Conservation (phyloP, 1,284 basidiomycete species). For the Heterobasidion parviporum region DNA sequence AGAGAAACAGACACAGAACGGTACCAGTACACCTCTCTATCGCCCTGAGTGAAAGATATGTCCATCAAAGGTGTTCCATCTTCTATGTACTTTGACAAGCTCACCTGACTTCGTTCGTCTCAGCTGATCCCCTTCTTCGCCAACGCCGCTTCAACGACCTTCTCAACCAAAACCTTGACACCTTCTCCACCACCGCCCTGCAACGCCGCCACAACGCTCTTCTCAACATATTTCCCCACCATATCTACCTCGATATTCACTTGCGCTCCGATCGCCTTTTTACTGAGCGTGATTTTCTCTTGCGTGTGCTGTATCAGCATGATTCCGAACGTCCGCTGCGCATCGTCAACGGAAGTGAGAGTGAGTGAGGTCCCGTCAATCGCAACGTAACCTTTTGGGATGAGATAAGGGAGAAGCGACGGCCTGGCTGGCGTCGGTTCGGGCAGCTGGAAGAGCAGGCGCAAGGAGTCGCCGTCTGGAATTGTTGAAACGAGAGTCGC, state of each 20-base stretch:
- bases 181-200: conserved; percentile 49
- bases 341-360: conserved; percentile 77
- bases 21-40: no score
- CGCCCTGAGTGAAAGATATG: no score
- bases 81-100: no score
- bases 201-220: conserved; percentile 72
- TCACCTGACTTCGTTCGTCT: neutral
- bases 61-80: no score
- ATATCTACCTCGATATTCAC: conserved; percentile 97
- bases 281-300: conserved; percentile 76
- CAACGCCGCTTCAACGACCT: conserved; percentile 62
- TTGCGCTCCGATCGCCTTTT: conserved; percentile 68
- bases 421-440: conserved; percentile 51
- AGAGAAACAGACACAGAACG: no score
- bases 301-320: conserved; percentile 97
- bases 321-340: conserved; percentile 68
- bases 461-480: conserved; percentile 84
- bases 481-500: conserved; percentile 62
- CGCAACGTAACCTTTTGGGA: conserved; percentile 95
- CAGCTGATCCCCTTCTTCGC: conserved; percentile 31
- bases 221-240: conserved; percentile 83
- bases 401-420: conserved; percentile 74
- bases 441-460: conserved; percentile 72
- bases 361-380: conserved; percentile 95
- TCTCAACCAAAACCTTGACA: conserved; percentile 58